Percentiles rank a stretch among this genome's conserved stretches.
Evolutionary conservation across 2,329 filamentous ascomycete genomes (phyloP).

Genomic region (Escovopsis weberi): DNA sequence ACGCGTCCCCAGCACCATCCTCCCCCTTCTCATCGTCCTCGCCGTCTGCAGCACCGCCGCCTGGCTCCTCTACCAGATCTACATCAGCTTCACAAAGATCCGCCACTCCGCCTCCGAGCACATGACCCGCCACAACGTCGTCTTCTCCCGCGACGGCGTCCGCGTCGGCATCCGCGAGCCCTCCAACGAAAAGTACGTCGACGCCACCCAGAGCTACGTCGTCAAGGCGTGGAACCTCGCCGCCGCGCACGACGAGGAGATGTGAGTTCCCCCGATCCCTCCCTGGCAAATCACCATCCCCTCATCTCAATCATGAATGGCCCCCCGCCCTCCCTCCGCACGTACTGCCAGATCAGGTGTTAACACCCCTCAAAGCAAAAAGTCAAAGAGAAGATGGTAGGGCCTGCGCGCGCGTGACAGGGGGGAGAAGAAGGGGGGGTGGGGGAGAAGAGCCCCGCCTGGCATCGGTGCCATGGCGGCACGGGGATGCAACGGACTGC

Average conservation of each 20-base stretch:
- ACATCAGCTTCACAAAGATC: conserved; percentile 52
- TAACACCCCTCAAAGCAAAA: too few relatives aligned
- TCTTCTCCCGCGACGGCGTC: conserved; percentile 61
- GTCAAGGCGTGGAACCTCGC: conserved; percentile 52
- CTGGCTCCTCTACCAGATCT: conserved; percentile 60
- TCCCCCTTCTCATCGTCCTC: conserved; percentile 54
- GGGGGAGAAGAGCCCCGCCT: not conserved
- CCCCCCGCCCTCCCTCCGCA: too few relatives aligned
- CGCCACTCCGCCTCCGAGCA: conserved; percentile 49
- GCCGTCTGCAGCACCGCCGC: conserved; percentile 44
- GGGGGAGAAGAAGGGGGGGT: not conserved
- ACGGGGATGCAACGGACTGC: too few relatives aligned
- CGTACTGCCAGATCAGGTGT: not conserved
- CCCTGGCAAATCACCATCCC: not conserved
- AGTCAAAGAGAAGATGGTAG: not conserved
- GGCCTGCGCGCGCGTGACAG: not conserved
- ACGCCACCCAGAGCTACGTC: conserved; percentile 54
- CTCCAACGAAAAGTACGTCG: conserved; percentile 55
- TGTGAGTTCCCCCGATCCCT: conserved; percentile 7
- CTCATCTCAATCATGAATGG: too few relatives aligned
- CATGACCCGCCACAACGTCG: conserved; percentile 62
- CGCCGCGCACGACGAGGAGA: conserved; percentile 13
- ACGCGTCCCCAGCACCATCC: conserved; percentile 32
- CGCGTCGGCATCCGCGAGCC: conserved; percentile 57
- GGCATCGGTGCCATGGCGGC: too few relatives aligned